These are phyloP conservation scores for Rhynchospora pubera DNA, from an alignment of 176 grass and related monocot species.

Conservation along the genomic window DNA sequence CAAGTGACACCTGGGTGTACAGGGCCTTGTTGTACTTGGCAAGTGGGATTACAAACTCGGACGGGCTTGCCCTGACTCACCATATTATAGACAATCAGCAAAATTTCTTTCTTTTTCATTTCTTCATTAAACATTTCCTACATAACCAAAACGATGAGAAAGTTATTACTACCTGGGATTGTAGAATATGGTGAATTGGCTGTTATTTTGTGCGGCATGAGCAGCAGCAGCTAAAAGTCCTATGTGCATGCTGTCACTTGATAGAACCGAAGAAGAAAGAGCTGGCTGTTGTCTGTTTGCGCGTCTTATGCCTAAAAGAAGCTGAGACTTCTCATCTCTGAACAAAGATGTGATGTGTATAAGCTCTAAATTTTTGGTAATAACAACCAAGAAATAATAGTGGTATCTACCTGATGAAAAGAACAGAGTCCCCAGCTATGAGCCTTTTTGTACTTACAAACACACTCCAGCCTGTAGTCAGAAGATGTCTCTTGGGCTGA, in stretches of 20 bases:
- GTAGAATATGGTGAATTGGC: slow-evolving; percentile 93
- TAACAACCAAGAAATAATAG: not conserved
- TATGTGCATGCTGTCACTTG: slow-evolving; percentile 98
- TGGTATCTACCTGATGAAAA: slow-evolving; percentile 66
- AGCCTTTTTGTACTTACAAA: slow-evolving; percentile 90
- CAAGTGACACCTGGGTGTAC: slow-evolving; percentile 95
- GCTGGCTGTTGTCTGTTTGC: slow-evolving; percentile 80
- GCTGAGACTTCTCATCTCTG: slow-evolving; percentile 97
- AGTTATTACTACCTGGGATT: slow-evolving; percentile 74
- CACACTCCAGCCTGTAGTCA: slow-evolving; percentile 98
- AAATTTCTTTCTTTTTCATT: slow-evolving; percentile 1
- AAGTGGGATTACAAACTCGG: slow-evolving; percentile 92
- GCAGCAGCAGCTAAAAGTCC: slow-evolving; percentile 95
- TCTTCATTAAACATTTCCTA: not conserved
- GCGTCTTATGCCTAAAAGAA: slow-evolving; percentile 77
- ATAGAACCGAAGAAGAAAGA: slow-evolving; percentile 94
- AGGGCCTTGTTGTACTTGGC: slow-evolving; percentile 95
- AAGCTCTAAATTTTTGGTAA: slow-evolving; percentile 2
- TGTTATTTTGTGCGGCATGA: slow-evolving; percentile 86
- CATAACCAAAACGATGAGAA: not conserved
- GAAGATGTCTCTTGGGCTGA: slow-evolving; percentile 94
- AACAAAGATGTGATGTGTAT: slow-evolving; percentile 26
- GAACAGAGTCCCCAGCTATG: slow-evolving; percentile 86
- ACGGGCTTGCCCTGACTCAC: slow-evolving; percentile 71
- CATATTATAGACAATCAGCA: slow-evolving; percentile 4